phyloP scores from a whole-genome alignment of 768 basidiomycete species.

The Serendipita vermifera region DNA sequence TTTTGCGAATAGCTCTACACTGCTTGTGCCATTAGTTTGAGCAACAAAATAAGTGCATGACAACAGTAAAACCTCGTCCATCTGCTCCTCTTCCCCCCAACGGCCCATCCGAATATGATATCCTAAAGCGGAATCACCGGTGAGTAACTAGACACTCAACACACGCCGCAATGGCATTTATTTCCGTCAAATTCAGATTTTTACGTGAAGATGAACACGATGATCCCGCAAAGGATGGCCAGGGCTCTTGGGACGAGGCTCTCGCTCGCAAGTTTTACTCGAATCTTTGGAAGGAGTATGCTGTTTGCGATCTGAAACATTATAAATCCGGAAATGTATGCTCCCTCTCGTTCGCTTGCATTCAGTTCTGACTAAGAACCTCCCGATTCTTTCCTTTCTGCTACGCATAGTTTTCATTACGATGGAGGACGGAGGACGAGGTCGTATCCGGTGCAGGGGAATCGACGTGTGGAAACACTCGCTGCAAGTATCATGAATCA shows the following conservation, averaged over 20 bases:
- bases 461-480: slow-evolving; percentile 77
- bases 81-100: neutral
- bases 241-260: slow-evolving; percentile 63
- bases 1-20: too few species aligned
- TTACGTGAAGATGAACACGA: slow-evolving; percentile 46
- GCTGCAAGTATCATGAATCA: slow-evolving; percentile 54
- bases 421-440: slow-evolving; percentile 89
- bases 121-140: slow-evolving; percentile 62
- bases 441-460: slow-evolving; percentile 79
- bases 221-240: slow-evolving; percentile 19
- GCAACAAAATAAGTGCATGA: too few species aligned
- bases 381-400: neutral
- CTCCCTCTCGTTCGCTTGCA: slow-evolving; percentile 2
- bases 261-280: slow-evolving; percentile 82
- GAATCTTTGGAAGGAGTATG: slow-evolving; percentile 82
- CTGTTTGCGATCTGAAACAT: slow-evolving; percentile 87
- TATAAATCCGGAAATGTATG: slow-evolving; percentile 83
- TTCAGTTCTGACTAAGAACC: neutral
- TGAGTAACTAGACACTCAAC: neutral
- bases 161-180: neutral
- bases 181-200: slow-evolving; percentile 38
- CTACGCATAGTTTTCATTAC: slow-evolving; percentile 56
- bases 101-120: slow-evolving; percentile 51
- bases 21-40: too few species aligned
- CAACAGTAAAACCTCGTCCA: slow-evolving; percentile 3